Conservation (phyloP, 2,329 filamentous ascomycete genomes). For the Atkinsonella hypoxylon region DNA sequence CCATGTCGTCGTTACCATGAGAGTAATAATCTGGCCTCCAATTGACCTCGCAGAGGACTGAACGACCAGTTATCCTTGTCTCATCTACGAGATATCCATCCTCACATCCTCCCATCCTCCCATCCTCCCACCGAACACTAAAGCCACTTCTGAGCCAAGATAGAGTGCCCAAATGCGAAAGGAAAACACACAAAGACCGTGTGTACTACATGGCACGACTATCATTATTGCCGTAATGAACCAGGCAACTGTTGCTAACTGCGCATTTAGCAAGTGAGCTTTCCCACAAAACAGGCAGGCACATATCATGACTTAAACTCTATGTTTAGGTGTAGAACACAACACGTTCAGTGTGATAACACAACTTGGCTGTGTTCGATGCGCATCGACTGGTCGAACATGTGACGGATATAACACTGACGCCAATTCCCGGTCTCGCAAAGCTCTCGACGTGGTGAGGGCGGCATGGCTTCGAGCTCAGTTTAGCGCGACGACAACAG, state of each 20-base stretch:
- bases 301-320: constrained; percentile 18
- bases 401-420: constrained; percentile 24
- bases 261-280: constrained; percentile 10
- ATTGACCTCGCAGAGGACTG: too few species aligned
- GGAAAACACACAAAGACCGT: constrained; percentile 27
- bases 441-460: background rate
- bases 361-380: constrained; percentile 23
- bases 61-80: too few species aligned
- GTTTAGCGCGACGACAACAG: background rate
- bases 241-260: constrained; percentile 1
- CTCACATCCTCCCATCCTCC: too few species aligned
- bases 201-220: constrained; percentile 27
- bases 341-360: too few species aligned
- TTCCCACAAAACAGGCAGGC: constrained; percentile 19
- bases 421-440: constrained; percentile 2
- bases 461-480: background rate
- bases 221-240: background rate
- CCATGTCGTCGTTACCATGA: too few species aligned
- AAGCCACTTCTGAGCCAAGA: background rate
- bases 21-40: too few species aligned
- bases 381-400: constrained; percentile 21
- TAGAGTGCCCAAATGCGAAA: constrained; percentile 19
- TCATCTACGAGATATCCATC: too few species aligned
- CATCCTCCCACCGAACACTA: background rate
- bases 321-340: too few species aligned